Percentiles rank a stretch among this genome's conserved stretches.
Conservation (phyloP, 73 alveolate species). For the Symbiodinium natans region DNA sequence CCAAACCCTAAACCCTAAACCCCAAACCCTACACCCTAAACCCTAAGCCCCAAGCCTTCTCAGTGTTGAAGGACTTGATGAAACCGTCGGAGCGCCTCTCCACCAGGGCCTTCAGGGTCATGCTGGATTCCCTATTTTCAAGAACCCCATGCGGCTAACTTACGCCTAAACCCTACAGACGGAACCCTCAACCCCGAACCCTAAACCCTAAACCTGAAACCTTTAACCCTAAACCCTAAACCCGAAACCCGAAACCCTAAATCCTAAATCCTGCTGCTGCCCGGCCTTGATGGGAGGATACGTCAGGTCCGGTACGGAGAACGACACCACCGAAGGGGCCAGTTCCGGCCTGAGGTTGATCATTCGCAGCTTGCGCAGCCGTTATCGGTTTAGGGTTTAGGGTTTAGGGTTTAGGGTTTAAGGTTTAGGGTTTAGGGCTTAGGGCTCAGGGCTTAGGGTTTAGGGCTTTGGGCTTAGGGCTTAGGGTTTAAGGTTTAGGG, state of each 20-base stretch:
- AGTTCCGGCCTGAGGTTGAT: slow-evolving; percentile 58
- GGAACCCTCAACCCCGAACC: no score
- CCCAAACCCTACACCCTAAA: no score
- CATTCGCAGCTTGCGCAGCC: no score
- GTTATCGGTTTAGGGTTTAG: no score
- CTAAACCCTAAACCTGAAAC: not conserved
- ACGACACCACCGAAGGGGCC: slow-evolving; percentile 87
- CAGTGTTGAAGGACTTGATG: slow-evolving; percentile 78
- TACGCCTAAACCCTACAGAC: no score
- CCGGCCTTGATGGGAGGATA: slow-evolving; percentile 71
- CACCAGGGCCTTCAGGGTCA: slow-evolving; percentile 16
- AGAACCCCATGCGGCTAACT: not conserved
- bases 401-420: no score
- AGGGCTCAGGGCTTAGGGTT: no score
- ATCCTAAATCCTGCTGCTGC: not conserved
- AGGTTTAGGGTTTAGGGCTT: no score
- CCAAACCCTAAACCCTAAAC: not conserved
- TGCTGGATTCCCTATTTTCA: not conserved
- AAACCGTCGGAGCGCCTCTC: slow-evolving; percentile 71
- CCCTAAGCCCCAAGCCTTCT: slow-evolving; percentile 14
- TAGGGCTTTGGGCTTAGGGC: no score
- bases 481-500: no score
- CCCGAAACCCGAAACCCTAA: not conserved
- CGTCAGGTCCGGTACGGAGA: slow-evolving; percentile 78
- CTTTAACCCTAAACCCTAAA: no score